These are phyloP conservation scores for Yamadazyma sp. DNA, from an alignment of 805 yeast genomes.

Conservation along the genomic window DNA sequence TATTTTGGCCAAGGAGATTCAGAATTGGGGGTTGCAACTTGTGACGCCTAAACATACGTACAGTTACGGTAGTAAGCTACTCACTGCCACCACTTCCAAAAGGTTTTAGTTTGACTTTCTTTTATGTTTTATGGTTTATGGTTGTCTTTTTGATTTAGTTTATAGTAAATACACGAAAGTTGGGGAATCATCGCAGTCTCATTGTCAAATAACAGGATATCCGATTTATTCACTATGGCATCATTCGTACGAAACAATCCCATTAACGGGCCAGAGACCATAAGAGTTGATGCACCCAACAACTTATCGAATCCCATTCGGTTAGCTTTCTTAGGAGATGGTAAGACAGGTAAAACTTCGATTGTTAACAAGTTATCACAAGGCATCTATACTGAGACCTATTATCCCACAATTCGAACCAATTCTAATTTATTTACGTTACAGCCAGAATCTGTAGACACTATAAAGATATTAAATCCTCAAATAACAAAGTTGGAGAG, in stretches of 20 bases:
- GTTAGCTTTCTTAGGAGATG: constrained; percentile 59
- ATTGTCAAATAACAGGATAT: too few relatives aligned
- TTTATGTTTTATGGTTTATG: too few relatives aligned
- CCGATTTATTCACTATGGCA: too few relatives aligned
- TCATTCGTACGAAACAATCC: constrained; percentile 13
- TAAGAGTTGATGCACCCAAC: constrained; percentile 11
- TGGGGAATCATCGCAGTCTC: too few relatives aligned
- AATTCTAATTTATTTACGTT: constrained; percentile 58
- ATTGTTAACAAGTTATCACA: constrained; percentile 48
- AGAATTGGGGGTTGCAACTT: constrained; percentile 41
- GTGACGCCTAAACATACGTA: constrained; percentile 17
- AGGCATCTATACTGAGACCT: constrained; percentile 58
- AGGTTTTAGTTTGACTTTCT: too few relatives aligned
- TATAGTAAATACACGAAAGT: too few relatives aligned
- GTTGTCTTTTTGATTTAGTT: too few relatives aligned
- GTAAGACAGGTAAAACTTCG: constrained; percentile 59
- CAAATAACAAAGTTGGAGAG: constrained; percentile 1
- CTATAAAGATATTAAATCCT: constrained; percentile 8
- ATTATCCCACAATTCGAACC: constrained; percentile 69
- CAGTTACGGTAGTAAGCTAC: too few relatives aligned
- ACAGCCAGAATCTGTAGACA: constrained; percentile 31
- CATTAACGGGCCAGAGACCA: constrained; percentile 2
- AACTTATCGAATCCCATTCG: constrained; percentile 45
- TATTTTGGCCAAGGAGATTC: constrained; percentile 45
- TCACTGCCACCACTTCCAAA: too few relatives aligned